These are phyloP conservation scores for Raffaelea albimanens DNA, from an alignment of 2,329 filamentous ascomycete genomes.

Conservation along the genomic window DNA sequence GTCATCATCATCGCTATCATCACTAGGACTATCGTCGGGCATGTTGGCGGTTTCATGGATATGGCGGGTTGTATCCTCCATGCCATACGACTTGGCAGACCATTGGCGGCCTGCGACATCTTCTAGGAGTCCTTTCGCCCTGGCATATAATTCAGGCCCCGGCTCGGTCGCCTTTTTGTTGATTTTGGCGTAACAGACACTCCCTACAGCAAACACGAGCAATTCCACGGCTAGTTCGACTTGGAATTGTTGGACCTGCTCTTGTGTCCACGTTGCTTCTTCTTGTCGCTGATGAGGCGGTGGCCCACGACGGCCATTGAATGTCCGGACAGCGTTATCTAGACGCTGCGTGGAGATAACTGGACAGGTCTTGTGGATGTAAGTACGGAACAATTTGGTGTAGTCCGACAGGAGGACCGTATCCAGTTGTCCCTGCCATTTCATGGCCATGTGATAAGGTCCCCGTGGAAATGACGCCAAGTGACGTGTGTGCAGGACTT, in stretches of 20 bases:
- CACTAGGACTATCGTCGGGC: not conserved
- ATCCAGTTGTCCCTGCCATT: not conserved
- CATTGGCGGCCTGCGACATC: not conserved
- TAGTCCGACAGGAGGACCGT: not conserved
- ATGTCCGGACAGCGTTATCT: not conserved
- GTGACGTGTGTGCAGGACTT: not conserved
- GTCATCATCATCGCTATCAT: not conserved
- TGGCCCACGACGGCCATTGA: not conserved
- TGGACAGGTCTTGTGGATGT: constrained; percentile 9
- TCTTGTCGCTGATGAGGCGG: not conserved
- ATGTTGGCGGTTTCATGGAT: not conserved
- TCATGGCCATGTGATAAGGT: not conserved
- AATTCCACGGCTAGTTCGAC: constrained; percentile 6
- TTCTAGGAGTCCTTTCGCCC: constrained; percentile 7
- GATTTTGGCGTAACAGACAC: constrained; percentile 8
- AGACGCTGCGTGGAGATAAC: constrained; percentile 6
- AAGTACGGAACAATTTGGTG: constrained; percentile 1
- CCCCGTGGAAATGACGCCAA: not conserved
- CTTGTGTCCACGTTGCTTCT: not conserved
- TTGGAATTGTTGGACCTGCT: not conserved
- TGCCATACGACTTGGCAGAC: not conserved
- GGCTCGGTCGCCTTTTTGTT: constrained; percentile 4
- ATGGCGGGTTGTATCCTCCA: no score
- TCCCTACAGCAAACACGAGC: constrained; percentile 11
- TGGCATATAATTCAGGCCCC: constrained; percentile 6